Evolutionary conservation across 441 rosid species (phyloP), one percentile per base, ranked within the genome.

Genomic region (Corymbia citriodora): DNA sequence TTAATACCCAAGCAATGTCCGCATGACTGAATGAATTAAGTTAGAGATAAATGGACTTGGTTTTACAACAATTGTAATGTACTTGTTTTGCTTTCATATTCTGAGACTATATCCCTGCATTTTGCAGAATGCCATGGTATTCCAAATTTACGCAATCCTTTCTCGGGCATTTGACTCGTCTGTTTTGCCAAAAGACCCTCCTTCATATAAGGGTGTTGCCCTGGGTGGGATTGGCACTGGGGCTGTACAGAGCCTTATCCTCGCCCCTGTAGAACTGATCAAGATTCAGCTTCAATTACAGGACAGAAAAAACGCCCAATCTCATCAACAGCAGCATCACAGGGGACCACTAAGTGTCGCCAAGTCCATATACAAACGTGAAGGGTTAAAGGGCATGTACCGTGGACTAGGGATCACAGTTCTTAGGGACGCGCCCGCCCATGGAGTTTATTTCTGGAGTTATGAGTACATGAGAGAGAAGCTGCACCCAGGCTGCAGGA

Each of bases 401-500:
- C 95, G 95, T 79, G 99, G 99, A 8, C 94, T 98, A 57, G 86
- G 94, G 87, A 93, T 97, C 23, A 98, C 99, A 0, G 93, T 94
- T 53, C 96, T 97, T 63, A 93, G 99, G 90, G 99, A 98, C 90
- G 99, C 99, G 9, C 99, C 99, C 0, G 90, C 98, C 79, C 98
- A 97, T 8, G 97, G 99, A 18, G 90, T 98, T 90, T 97, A 97
- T 94, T 98, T 98, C 94, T 98, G 96, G 98, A 96, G 98, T 5
- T 98, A 98, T 1, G 99, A 98, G 94, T 98, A 92, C 90, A 88
- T 95, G 90, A 92, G 99, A 88, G 99, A 98, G 92, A 92, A 89
- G 89, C 94, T 97, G 59, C 99, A 98, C 79, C 99, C 99, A 8
- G 99, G 99, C 57, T 97, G 99, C 95, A 91, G 99, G 92, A 97